Conservation (phyloP, 2,329 filamentous ascomycete genomes). For the Ceratocystis eucalypticola region DNA sequence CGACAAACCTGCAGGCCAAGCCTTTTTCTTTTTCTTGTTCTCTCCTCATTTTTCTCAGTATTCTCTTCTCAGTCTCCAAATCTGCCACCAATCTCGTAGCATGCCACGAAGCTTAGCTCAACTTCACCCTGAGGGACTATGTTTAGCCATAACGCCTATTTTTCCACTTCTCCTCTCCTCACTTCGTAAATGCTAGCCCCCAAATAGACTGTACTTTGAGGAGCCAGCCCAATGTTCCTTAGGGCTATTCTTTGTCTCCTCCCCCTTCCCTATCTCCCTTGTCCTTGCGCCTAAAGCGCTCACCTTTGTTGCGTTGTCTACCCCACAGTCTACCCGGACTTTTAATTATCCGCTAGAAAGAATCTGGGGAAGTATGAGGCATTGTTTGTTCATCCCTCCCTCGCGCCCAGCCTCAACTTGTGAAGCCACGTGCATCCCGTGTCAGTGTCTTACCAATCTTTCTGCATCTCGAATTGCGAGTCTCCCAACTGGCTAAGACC, state of each 20-base stretch:
- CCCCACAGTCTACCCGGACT: background rate
- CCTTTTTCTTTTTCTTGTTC: background rate
- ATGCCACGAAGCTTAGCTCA: background rate
- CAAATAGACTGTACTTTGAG: no score
- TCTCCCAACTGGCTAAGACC: background rate
- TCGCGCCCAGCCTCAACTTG: background rate
- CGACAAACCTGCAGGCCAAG: background rate
- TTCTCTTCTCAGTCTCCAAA: constrained; percentile 1
- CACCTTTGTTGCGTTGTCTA: background rate
- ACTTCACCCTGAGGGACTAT: background rate
- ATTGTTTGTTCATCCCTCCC: constrained; percentile 1
- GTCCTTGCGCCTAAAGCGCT: background rate
- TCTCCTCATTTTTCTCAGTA: background rate
- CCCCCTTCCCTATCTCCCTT: background rate
- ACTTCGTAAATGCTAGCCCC: no score
- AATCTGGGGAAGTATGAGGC: constrained; percentile 1
- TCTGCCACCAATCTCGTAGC: background rate
- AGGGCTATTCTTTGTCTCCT: background rate
- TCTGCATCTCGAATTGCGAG: background rate
- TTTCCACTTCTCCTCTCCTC: background rate
- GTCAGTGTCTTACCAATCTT: background rate
- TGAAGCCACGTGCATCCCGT: background rate
- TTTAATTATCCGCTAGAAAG: background rate
- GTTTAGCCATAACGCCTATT: background rate
- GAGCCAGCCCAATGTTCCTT: no score